Base-by-base conservation (phyloP, 768 basidiomycete species). In the Kondoa malvinella region DNA sequence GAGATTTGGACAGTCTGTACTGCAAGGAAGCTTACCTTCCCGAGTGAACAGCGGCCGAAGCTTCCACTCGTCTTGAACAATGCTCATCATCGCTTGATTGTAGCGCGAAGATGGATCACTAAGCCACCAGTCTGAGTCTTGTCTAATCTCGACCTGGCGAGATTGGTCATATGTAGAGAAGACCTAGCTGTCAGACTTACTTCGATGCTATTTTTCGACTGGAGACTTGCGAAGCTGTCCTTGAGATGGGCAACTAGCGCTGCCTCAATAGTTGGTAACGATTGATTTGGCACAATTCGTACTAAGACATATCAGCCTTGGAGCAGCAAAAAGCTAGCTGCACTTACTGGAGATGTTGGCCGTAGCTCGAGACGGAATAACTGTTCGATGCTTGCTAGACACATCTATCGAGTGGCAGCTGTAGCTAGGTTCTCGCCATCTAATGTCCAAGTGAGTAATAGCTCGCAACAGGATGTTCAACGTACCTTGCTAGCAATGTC, bases 101-200 rank as follows among this genome's bases (percentile, higher is more conserved):
- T 88, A 95, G 2, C 82, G 82, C 68, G 87, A 86, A 66, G 89
- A 83, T 56, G 94, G 81, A 66, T 87, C 84, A 0, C 92, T 91
- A 1, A 99, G 81, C 94, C 94, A 99, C 92, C 92, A 97, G 73
- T 92, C 87, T 0, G 91, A 92, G 1, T 83, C 86, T 68, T 89
- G 87, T 57, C 87, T 84, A 65, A 95, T 84, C 25, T 79, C 81
- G 71, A 92, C 81, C 89, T 92, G 69, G 16, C n/a, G n/a, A 16
- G 21, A 25, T 29, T 8, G 25, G 4, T 57, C 34, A 65, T 14
- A 25, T 12, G 14, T 15, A 25, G n/a, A 59, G 57, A 40, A 61
- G 3, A 14, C 56, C 68, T 29, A 65, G 40, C 14, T 31, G 25
- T 16, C 30, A 32, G 63, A 1, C 4, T 4, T 15, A 34, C 29